Base-by-base conservation (phyloP, 2,329 filamentous ascomycete genomes). In the Chaetomiaceae sp. region DNA sequence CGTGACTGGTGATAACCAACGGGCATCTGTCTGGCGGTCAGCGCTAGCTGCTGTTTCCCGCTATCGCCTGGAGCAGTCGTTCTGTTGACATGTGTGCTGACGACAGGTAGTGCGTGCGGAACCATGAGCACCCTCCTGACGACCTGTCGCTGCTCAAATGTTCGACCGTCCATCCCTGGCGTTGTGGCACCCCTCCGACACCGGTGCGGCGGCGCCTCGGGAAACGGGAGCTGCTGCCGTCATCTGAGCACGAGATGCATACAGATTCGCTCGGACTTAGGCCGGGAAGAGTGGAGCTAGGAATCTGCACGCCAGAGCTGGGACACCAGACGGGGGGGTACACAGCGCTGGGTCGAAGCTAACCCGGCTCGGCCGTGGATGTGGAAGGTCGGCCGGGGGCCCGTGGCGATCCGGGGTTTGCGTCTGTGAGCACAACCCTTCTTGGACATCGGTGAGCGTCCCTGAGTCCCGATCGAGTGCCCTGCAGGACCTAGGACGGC, bases 81-180 rank as follows among this genome's bases (percentile, higher is more conserved):
- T 39, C 39, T 34, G 42, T 47, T 35, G 45, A 20, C 35, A 36
- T 38, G 29, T n/a, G n/a, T n/a, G n/a, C n/a, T n/a, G 14, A 5
- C 10, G 10, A 5, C 3, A 12, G n/a, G 20, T n/a, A 12, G 27
- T 4, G 18, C 24, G 32, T 24, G 45, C 19, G 33, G 39, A 39
- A 38, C 26, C 18, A 42, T 15, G 34, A 34, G 45, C 27, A 17
- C 5, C 5, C 22, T 9, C 6, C 9, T 5, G 22, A 38, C 7
- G 34, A 15, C n/a, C 8, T 33, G 33, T 47, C 43, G 45, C 17
- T 47, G 45, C 45, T 39, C 45, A 47, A 47, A 42, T 6, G 11
- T 29, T 29, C 10, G 27, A 29, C 27, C 27, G 10, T 29, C n/a
- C n/a, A n/a, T 29, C 12, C 12, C 12, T 15, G 29, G 4, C 29